A percentile compares a stretch with the other conserved stretches of the same genome.
Conservation (phyloP, 257 asterid species). For the Perilla frutescens region DNA sequence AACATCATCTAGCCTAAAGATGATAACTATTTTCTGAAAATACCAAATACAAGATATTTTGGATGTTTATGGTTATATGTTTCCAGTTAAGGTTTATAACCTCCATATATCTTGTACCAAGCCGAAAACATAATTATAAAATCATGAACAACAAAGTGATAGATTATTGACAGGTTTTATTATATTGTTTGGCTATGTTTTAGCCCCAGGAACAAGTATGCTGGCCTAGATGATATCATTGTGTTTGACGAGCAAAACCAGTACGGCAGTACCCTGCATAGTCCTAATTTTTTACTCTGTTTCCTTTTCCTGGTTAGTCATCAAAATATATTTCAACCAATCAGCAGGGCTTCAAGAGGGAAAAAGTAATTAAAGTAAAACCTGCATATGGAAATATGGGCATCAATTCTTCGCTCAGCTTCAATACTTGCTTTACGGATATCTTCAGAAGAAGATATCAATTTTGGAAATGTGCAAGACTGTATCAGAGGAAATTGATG, state of each 20-base stretch:
- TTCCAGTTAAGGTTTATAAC: slow-evolving; percentile 21
- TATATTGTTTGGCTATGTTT: slow-evolving; percentile 16
- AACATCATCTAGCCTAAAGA: slow-evolving; percentile 2
- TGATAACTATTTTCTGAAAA: neutral
- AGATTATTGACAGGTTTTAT: slow-evolving; percentile 1
- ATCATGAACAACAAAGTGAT: slow-evolving; percentile 7
- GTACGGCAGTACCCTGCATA: slow-evolving; percentile 15
- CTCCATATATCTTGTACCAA: slow-evolving; percentile 18
- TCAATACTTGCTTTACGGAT: slow-evolving; percentile 85
- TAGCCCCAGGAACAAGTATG: slow-evolving; percentile 9
- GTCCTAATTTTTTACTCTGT: slow-evolving; percentile 1
- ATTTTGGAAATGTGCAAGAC: slow-evolving; percentile 85
- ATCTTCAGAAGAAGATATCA: slow-evolving; percentile 77
- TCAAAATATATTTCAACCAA: slow-evolving; percentile 14
- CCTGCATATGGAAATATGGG: slow-evolving; percentile 82
- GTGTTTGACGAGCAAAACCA: slow-evolving; percentile 1
- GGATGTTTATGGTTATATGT: neutral
- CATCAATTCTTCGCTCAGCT: slow-evolving; percentile 87
- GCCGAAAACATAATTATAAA: neutral
- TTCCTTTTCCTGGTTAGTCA: slow-evolving; percentile 12
- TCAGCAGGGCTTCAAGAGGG: neutral
- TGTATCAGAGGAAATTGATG: slow-evolving; percentile 87
- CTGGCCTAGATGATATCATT: slow-evolving; percentile 6
- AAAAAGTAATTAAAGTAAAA: slow-evolving; percentile 31
- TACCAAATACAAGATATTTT: neutral